phyloP scores from a whole-genome alignment of 2,329 filamentous ascomycete species.

The Pseudocercospora crystallina region DNA sequence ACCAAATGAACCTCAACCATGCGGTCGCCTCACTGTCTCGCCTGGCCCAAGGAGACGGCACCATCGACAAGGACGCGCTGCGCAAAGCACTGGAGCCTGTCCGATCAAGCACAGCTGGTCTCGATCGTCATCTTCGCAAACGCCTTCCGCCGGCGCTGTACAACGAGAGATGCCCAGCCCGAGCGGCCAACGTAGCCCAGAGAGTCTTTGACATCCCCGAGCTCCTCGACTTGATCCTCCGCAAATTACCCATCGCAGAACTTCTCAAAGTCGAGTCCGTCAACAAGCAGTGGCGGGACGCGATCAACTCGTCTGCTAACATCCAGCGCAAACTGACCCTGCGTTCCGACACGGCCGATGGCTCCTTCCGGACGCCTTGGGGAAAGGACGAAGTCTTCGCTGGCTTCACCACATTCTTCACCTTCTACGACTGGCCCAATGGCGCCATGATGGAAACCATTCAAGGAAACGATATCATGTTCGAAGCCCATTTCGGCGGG shows the following conservation, averaged over 20 bases:
- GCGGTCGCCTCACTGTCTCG: no score
- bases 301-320: conserved; percentile 3
- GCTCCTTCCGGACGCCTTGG: conserved; percentile 3
- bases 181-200: conserved; percentile 3
- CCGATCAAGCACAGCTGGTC: conserved; percentile 1
- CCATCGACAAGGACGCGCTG: neutral
- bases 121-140: conserved; percentile 5
- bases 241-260: conserved; percentile 7
- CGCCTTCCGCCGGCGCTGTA: conserved; percentile 1
- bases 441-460: neutral
- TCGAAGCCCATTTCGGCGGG: conserved; percentile 6
- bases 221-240: conserved; percentile 6
- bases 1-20: no score
- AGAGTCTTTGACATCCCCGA: conserved; percentile 7
- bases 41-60: neutral
- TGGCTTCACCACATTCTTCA: neutral
- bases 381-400: conserved; percentile 3
- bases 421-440: no score
- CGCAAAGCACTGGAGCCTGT: neutral
- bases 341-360: conserved; percentile 4
- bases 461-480: conserved; percentile 6
- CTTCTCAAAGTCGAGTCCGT: conserved; percentile 5
- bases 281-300: conserved; percentile 4
- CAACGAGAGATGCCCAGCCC: conserved; percentile 4
- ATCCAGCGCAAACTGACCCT: conserved; percentile 2